phyloP scores from a whole-genome alignment of 1,139 yeast species.

The Suhomyces coccinellae region DNA sequence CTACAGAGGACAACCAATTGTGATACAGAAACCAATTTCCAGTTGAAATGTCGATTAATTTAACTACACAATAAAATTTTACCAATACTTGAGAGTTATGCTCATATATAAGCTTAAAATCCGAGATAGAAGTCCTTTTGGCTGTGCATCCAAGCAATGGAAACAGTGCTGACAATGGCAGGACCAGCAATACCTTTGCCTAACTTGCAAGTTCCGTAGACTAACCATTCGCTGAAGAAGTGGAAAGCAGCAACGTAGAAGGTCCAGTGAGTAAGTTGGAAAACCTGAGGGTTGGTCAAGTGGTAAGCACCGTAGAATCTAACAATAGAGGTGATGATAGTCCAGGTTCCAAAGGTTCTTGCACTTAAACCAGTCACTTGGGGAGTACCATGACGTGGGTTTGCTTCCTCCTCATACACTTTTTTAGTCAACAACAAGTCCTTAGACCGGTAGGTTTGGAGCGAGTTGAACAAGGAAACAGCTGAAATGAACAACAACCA shows the following conservation, averaged over 20 bases:
- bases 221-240: slow-evolving; percentile 80
- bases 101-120: not conserved
- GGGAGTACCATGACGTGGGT: slow-evolving; percentile 34
- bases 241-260: slow-evolving; percentile 82
- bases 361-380: slow-evolving; percentile 76
- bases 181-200: slow-evolving; percentile 94
- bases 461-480: slow-evolving; percentile 86
- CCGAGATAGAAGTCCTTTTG: slow-evolving; percentile 55
- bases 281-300: slow-evolving; percentile 61
- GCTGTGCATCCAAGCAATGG: slow-evolving; percentile 59
- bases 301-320: slow-evolving; percentile 85
- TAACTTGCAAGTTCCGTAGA: slow-evolving; percentile 73
- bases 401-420: slow-evolving; percentile 67
- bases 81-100: no score
- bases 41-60: not conserved
- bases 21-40: not conserved
- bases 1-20: no score
- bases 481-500: slow-evolving; percentile 67
- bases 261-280: slow-evolving; percentile 78
- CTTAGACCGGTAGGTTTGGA: slow-evolving; percentile 74
- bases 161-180: slow-evolving; percentile 58
- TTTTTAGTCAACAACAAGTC: slow-evolving; percentile 72
- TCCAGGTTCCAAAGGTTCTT: slow-evolving; percentile 98
- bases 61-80: no score
- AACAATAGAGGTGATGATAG: slow-evolving; percentile 79